Conservation (phyloP, 208 protist species). For the Leishmania amazonensis region DNA sequence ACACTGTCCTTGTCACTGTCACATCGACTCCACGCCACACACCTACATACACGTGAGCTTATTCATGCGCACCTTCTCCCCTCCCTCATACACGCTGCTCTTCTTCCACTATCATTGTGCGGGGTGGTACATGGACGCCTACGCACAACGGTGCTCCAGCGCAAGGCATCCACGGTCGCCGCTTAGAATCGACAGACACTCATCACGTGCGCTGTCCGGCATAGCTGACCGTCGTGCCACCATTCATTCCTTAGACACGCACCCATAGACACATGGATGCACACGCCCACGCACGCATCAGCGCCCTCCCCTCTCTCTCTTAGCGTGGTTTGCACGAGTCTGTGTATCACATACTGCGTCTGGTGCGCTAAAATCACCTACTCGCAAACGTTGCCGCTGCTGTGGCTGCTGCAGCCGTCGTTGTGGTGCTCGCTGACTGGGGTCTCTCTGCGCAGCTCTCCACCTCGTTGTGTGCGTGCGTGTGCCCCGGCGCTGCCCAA, state of each 20-base stretch:
- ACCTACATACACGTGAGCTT: neutral
- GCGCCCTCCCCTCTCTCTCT: neutral
- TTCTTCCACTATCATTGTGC: too few species aligned
- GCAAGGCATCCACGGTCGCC: neutral
- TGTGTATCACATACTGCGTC: neutral
- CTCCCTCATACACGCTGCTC: neutral
- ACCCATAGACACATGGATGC: neutral
- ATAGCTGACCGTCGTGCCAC: neutral
- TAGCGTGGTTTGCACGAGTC: neutral
- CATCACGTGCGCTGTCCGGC: neutral
- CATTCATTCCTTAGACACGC: neutral
- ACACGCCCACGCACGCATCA: neutral
- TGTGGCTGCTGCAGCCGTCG: neutral
- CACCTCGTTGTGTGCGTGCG: neutral
- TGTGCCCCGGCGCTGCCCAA: neutral
- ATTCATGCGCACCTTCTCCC: neutral
- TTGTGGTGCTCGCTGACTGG: constrained; percentile 6
- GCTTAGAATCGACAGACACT: neutral
- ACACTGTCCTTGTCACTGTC: neutral
- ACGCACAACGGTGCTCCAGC: neutral
- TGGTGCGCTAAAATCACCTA: neutral
- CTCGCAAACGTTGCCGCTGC: neutral
- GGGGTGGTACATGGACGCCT: neutral
- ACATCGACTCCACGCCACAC: neutral
- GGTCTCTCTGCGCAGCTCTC: neutral